Percentiles rank a stretch among this genome's conserved stretches.
Conservation (phyloP, 2,329 filamentous ascomycete genomes). For the Ceratocystis huliohia region DNA sequence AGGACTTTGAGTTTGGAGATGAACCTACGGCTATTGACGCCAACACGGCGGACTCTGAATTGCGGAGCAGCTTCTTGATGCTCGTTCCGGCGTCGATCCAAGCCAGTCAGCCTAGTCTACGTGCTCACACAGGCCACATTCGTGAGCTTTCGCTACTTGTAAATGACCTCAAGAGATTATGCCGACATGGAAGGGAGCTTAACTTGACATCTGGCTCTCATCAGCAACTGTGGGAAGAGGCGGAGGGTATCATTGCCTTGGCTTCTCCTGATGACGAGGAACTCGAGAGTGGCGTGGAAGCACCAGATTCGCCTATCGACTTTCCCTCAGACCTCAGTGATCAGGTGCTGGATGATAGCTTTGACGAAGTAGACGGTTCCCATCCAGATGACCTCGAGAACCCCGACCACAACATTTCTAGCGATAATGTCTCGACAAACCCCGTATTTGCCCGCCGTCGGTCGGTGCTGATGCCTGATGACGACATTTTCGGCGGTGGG, state of each 20-base stretch:
- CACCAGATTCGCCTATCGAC: constrained; percentile 32
- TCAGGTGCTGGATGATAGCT: constrained; percentile 27
- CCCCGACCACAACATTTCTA: constrained; percentile 4
- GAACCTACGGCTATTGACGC: constrained; percentile 31
- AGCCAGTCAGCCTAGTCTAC: constrained; percentile 69
- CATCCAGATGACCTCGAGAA: constrained; percentile 10
- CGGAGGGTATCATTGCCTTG: constrained; percentile 77
- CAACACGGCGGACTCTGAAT: constrained; percentile 26
- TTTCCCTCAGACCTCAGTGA: constrained; percentile 33
- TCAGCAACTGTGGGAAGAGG: constrained; percentile 59
- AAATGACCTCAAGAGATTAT: constrained; percentile 68
- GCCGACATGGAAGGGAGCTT: constrained; percentile 55
- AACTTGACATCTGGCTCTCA: constrained; percentile 49
- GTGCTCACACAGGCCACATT: constrained; percentile 72
- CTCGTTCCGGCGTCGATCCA: constrained; percentile 68
- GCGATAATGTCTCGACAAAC: not conserved
- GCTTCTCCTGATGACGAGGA: constrained; percentile 57
- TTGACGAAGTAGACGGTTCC: constrained; percentile 12
- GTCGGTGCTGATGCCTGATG: constrained; percentile 52
- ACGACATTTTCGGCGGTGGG: constrained; percentile 48
- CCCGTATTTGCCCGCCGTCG: constrained; percentile 32
- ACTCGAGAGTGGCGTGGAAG: constrained; percentile 31
- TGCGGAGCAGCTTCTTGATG: constrained; percentile 37
- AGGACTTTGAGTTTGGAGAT: constrained; percentile 65
- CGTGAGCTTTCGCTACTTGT: constrained; percentile 69